These are phyloP conservation scores for Flaveria robusta DNA, from an alignment of 129 eudicot species.

Conservation along the genomic window DNA sequence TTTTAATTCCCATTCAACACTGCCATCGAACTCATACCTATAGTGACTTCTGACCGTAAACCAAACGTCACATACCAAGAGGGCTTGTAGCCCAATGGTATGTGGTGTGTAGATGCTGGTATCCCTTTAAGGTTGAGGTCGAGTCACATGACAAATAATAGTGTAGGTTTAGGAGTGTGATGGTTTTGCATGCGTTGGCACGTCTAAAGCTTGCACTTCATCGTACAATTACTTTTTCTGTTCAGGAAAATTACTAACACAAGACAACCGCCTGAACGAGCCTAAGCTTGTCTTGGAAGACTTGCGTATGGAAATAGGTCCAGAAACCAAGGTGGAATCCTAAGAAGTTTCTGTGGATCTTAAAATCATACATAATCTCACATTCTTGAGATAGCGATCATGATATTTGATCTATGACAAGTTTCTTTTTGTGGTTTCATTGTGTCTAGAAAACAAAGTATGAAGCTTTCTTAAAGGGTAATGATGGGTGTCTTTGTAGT, in stretches of 20 bases:
- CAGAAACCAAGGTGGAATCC: conserved; percentile 27
- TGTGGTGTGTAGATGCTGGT: too few species aligned
- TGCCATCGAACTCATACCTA: neutral
- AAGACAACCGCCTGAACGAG: conserved; percentile 55
- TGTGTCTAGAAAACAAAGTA: conserved; percentile 17
- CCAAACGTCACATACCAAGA: neutral
- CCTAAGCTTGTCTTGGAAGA: conserved; percentile 35
- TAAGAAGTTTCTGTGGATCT: conserved; percentile 23
- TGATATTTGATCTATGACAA: conserved; percentile 32
- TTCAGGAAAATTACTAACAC: conserved; percentile 59
- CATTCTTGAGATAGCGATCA: conserved; percentile 33
- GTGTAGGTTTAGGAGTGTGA: too few species aligned
- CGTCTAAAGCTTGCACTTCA: neutral
- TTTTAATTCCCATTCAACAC: neutral
- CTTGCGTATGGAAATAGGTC: conserved; percentile 29
- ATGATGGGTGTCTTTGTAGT: conserved; percentile 29
- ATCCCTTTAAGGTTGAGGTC: too few species aligned
- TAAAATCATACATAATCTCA: conserved; percentile 19
- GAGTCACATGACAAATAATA: too few species aligned
- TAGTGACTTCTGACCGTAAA: neutral
- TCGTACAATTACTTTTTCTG: conserved; percentile 2
- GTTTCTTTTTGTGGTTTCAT: conserved; percentile 24
- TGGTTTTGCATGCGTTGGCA: conserved; percentile 20
- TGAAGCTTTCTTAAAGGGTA: conserved; percentile 34
- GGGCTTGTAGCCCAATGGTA: too few species aligned